Evolutionary conservation across 139 green algal genomes (phyloP), one percentile per base, ranked within the genome.

Genomic region (Eudorina sp.): DNA sequence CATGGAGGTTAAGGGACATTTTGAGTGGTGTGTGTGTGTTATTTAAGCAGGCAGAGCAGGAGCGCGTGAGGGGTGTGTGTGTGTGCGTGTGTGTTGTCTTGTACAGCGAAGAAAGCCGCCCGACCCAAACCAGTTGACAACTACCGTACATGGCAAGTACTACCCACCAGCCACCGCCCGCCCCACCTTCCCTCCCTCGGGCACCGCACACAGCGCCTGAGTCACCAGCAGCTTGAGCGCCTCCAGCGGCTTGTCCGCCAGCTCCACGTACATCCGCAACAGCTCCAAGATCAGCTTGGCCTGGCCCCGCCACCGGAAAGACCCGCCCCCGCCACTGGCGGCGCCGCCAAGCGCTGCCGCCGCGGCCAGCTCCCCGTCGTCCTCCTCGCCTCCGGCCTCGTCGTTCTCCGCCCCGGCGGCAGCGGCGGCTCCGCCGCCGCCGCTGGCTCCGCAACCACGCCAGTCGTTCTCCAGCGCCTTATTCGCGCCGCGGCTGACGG

Each of bases 261-360:
- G 53, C 41, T 86, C 82, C 9, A 88, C 46, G 5, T 80, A 58
- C 45, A 41, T 74, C 46, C 34, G 43, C 45, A 88, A 21, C 46
- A 88, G 66, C 82, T 88, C 82, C 1, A 34, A 16, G 23, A 88
- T 88, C 23, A 88, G 31, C 82, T 78, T 79, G 31, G 38, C 66
- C 82, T 88, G 82, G 21, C 82, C 82, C 25, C 66, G 64, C 82
- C 82, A 88, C 19, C 46, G 27, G 82, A 88, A 88, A 1, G 2
- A 29, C 3, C 66, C 66, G 82, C 82, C 46, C 31, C 43, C 66
- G 11, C 46, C 81, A n/a, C 46, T 66, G 11, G 18, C n/a, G 43
- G 29, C 41, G 38, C 31, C 46, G 31, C 62, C 40, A n/a, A n/a
- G n/a, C 25, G 9, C 74, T 14, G 60, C 58, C 3, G 60, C 62